Evolutionary conservation across 495 filamentous ascomycete genomes (phyloP), one percentile per base, ranked within the genome.

Genomic region (Talaromyces trachyspermus): DNA sequence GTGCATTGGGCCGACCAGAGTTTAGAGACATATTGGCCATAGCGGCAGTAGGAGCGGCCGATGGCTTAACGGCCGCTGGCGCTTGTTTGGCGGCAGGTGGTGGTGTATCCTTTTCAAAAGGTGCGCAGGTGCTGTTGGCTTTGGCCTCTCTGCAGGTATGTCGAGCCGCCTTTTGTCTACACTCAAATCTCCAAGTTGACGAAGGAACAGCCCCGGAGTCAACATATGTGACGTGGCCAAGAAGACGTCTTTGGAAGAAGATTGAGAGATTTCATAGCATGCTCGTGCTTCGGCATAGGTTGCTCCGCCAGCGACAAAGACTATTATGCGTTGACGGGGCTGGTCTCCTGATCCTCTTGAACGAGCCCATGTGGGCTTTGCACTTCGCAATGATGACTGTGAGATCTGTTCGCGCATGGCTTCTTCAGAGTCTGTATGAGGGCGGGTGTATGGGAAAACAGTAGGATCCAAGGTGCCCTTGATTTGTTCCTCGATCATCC

Each of bases 271-370:
- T 52, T 98, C 90, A 55, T 97, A 96, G 66, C 92, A 97, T 15
- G 84, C 74, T 43, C 94, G 80, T 5, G 85, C 70, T 66, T 98
- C 92, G 1, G 85, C 84, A 61, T 90, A 92, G 2, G 90, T 98
- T 5, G 94, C 94, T 32, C 92, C 92, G 27, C 94, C 92, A 15
- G 92, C 91, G 80, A 97, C 85, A 62, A 96, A 96, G 38, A 97
- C 84, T 49, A 98, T 85, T 37, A 97, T 79, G 33, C 92, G 83
- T 64, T 98, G 92, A 37, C 83, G 79, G 43, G 86, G 88, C 55
- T 95, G 90, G 15, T 84, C 78, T 8, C 79, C 78, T 12, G 83
- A 75, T 20, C 81, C 73, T 44, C 87, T 79, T 10, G 86, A 84
- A 41, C 85, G 85, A 6, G 92, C 92, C 92, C 92, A 98, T 8